Evolutionary conservation across 2,329 filamentous ascomycete genomes (phyloP).

Genomic region (Nothomitra cinnamomea): DNA sequence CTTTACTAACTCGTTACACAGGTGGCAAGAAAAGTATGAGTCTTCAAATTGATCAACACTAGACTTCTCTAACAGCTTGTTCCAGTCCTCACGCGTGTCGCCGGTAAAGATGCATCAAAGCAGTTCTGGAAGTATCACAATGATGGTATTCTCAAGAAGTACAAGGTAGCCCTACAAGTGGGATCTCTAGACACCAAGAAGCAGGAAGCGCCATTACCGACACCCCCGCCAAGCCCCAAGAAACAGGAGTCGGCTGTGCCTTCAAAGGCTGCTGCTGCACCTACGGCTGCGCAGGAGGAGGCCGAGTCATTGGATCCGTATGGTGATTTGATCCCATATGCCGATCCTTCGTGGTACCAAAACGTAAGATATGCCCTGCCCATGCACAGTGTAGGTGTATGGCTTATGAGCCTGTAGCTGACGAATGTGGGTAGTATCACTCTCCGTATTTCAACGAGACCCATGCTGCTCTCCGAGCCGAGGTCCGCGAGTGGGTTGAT

Average conservation of each 20-base stretch:
- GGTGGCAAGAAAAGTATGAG: slow-evolving; percentile 56
- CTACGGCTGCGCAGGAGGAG: slow-evolving; percentile 30
- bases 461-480: slow-evolving; percentile 76
- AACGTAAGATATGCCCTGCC: slow-evolving; percentile 42
- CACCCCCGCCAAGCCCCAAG: slow-evolving; percentile 21
- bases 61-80: slow-evolving; percentile 1
- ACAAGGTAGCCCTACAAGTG: slow-evolving; percentile 40
- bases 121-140: slow-evolving; percentile 53
- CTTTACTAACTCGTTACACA: slow-evolving; percentile 8
- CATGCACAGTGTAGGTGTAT: not conserved
- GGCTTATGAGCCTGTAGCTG: slow-evolving; percentile 1
- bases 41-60: not conserved
- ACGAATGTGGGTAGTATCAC: slow-evolving; percentile 48
- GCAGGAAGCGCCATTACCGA: slow-evolving; percentile 25
- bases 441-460: slow-evolving; percentile 94
- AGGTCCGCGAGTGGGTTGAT: slow-evolving; percentile 86
- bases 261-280: slow-evolving; percentile 15
- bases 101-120: slow-evolving; percentile 50
- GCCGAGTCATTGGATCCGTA: slow-evolving; percentile 66
- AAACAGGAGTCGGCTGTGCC: slow-evolving; percentile 16
- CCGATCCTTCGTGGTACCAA: slow-evolving; percentile 89
- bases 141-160: slow-evolving; percentile 43
- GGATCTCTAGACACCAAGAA: slow-evolving; percentile 73
- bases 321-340: slow-evolving; percentile 77
- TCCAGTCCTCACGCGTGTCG: slow-evolving; percentile 45